A percentile compares a stretch with the other conserved stretches of the same genome.
phyloP scores from a whole-genome alignment of 2,329 filamentous ascomycete species.

The Claviceps cyperi region DNA sequence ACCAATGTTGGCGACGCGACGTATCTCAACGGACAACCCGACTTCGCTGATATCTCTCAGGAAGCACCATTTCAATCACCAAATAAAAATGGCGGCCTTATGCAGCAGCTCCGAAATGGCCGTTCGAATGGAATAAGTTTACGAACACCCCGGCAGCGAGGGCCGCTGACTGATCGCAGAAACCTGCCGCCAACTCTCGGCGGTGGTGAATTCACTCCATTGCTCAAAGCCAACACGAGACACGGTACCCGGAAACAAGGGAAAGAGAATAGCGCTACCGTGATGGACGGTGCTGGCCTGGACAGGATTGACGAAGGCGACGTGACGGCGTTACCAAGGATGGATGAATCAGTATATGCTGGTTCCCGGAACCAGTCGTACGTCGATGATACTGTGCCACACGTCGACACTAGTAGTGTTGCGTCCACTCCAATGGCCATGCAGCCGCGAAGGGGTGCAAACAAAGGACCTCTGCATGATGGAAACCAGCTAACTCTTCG shows the following conservation, averaged over 20 bases:
- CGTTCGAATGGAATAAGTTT: conserved; percentile 41
- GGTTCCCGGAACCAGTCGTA: conserved; percentile 51
- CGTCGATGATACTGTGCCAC: conserved; percentile 57
- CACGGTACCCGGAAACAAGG: conserved; percentile 53
- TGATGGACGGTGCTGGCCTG: conserved; percentile 53
- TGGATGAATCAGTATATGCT: conserved; percentile 59
- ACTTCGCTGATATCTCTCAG: conserved; percentile 67
- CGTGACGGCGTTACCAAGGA: conserved; percentile 58
- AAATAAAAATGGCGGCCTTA: conserved; percentile 51
- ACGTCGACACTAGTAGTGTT: conserved; percentile 63
- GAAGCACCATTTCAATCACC: conserved; percentile 79
- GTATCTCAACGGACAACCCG: conserved; percentile 53
- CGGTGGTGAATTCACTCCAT: conserved; percentile 78
- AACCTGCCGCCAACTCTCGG: conserved; percentile 53
- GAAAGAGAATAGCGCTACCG: conserved; percentile 45
- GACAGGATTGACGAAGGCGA: conserved; percentile 55
- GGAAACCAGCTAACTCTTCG: conserved; percentile 83
- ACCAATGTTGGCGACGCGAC: conserved; percentile 77
- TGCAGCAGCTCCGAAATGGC: conserved; percentile 60
- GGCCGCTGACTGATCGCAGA: conserved; percentile 54
- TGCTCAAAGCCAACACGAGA: conserved; percentile 68
- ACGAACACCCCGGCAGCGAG: conserved; percentile 58
- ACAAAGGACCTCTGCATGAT: conserved; percentile 59
- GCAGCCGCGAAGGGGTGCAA: conserved; percentile 46
- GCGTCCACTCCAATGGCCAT: conserved; percentile 70